Evolutionary conservation across 2,329 filamentous ascomycete genomes (phyloP), one percentile per base, ranked within the genome.

Genomic region (Parascedosporium putredinis): DNA sequence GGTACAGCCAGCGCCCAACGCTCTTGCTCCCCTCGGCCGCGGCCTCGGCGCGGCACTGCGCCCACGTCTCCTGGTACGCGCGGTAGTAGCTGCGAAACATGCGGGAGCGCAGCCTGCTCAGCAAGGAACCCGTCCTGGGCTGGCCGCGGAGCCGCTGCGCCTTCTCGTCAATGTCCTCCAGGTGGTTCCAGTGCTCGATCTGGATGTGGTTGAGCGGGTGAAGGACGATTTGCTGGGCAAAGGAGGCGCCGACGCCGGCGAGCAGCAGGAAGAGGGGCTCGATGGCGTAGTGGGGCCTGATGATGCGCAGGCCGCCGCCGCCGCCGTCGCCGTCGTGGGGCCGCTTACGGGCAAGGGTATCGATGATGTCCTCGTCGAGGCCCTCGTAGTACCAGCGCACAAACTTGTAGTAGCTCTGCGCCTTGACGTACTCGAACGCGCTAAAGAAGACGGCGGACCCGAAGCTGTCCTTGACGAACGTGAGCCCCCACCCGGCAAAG

Each of bases 371-470:
- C 36, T 72, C 69, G 24, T 70, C 73, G 22, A 80, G 62, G 1
- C 73, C 74, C 24, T 81, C 78, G 56, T 89, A 89, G 60, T 82
- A 86, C 68, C 77, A 81, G 12, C 75, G 77, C 27, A 89, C 77
- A 59, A 85, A 89, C 42, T 69, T 69, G 63, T 88, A 88, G 65
- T 86, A 70, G 10, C 74, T 73, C 60, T 89, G 85, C 9, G 80
- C 82, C 62, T 89, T 89, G 59, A 88, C 69, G 45, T 80, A 86
- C 65, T 90, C 86, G 55, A 90, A 89, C 0, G 77, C 78, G 57
- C 76, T 78, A 64, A 90, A 90, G 72, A 88, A 88, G 16, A 86
- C 64, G 31, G 81, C 84, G 49, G 76, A 79, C 10, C 84, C 84
- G 5, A 86, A 63, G 24, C 79, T 78, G 58, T 88, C 84, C 57